A percentile compares a stretch with the other conserved stretches of the same genome.
Conservation (phyloP, 768 basidiomycete genomes). For the Kwoniella sp. region DNA sequence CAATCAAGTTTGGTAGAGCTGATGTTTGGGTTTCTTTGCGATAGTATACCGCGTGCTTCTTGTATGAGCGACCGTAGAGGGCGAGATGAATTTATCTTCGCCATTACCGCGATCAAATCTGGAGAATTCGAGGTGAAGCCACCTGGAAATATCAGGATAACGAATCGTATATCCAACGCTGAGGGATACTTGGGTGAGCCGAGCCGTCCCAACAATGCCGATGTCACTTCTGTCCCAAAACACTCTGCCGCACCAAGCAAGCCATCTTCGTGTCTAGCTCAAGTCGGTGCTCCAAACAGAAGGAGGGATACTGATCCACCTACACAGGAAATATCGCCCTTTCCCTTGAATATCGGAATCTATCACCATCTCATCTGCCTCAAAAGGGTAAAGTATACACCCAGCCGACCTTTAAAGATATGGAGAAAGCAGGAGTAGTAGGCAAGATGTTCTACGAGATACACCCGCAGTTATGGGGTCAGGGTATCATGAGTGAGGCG, state of each 20-base stretch:
- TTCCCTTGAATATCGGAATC: conserved; percentile 4
- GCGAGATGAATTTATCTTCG: conserved; percentile 42
- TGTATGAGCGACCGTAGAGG: conserved; percentile 6
- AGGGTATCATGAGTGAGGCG: conserved; percentile 48
- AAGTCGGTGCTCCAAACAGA: too few species aligned
- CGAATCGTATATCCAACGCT: conserved; percentile 33
- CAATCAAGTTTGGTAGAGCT: too few species aligned
- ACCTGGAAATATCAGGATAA: conserved; percentile 22
- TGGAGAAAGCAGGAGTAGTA: conserved; percentile 13
- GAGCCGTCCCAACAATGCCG: not conserved
- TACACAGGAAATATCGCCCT: conserved; percentile 45
- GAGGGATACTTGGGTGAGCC: conserved; percentile 48
- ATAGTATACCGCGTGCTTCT: conserved; percentile 31
- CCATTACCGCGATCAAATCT: conserved; percentile 45
- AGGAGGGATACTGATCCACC: not conserved
- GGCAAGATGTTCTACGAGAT: conserved; percentile 51
- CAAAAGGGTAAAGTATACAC: conserved; percentile 22
- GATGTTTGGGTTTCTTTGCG: too few species aligned
- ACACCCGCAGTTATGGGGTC: conserved; percentile 53
- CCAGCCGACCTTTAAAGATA: conserved; percentile 36
- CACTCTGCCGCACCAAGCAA: not conserved
- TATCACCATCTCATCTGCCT: conserved; percentile 18
- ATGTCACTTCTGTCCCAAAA: not conserved
- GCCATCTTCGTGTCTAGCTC: too few species aligned
- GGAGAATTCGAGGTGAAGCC: conserved; percentile 19